A percentile compares a stretch with the other conserved stretches of the same genome.
These are phyloP conservation scores for Blumeria graminis DNA, from an alignment of 2,329 filamentous ascomycete species.

Conservation along the genomic window DNA sequence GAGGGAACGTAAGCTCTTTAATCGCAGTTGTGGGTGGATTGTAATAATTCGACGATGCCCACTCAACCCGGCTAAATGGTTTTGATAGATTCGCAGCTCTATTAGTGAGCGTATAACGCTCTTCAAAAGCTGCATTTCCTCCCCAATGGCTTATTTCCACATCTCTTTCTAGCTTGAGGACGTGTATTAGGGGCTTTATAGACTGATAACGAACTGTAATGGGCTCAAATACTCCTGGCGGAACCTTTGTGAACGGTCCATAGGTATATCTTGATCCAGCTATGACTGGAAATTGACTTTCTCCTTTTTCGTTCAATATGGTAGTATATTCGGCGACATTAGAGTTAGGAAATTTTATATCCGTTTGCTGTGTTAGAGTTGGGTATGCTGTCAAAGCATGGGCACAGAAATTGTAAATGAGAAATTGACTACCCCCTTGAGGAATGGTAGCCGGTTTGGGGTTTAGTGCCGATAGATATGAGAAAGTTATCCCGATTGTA, in stretches of 20 bases:
- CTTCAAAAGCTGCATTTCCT: constrained; percentile 84
- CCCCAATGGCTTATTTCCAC: constrained; percentile 96
- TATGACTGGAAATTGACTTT: constrained; percentile 42
- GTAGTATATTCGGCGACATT: constrained; percentile 71
- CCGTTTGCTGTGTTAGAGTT: constrained; percentile 87
- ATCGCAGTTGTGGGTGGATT: constrained; percentile 56
- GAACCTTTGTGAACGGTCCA: constrained; percentile 62
- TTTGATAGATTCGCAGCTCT: constrained; percentile 53
- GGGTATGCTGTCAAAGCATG: constrained; percentile 66
- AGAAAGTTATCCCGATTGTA: constrained; percentile 72
- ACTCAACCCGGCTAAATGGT: constrained; percentile 55
- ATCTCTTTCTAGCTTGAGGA: constrained; percentile 61
- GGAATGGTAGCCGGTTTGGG: constrained; percentile 61
- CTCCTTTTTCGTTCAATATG: constrained; percentile 35
- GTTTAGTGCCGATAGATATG: constrained; percentile 50
- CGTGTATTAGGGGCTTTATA: constrained; percentile 70
- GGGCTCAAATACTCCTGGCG: constrained; percentile 50
- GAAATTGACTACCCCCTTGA: constrained; percentile 72
- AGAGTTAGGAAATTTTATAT: constrained; percentile 62
- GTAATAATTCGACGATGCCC: constrained; percentile 49
- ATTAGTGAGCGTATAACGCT: constrained; percentile 74
- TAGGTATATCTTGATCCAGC: constrained; percentile 73
- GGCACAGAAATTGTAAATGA: constrained; percentile 65
- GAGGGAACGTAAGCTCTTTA: constrained; percentile 57
- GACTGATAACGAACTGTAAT: constrained; percentile 80